Base-by-base conservation (phyloP, 2,329 filamentous ascomycete genomes). In the Fusarium chaquense region DNA sequence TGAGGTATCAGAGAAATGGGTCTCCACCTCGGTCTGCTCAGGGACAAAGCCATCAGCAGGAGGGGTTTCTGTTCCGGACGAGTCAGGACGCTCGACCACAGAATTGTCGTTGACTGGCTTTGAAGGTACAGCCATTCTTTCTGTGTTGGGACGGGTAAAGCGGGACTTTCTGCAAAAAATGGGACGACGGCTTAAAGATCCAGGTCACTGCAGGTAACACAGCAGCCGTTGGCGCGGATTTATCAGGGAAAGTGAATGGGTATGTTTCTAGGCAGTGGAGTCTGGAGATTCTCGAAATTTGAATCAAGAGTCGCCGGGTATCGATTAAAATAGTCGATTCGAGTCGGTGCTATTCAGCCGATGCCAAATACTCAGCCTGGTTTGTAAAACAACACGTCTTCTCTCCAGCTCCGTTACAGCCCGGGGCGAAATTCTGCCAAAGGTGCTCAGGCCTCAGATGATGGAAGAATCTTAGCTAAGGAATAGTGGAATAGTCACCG, bases 151-250 rank as follows among this genome's bases (percentile, higher is more conserved):
- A 30, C 8, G 36, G 18, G 15, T 44, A 62, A 3, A 35, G 3
- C 20, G 32, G 16, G 16, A 40, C 11, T 36, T 44, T 52, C n/a
- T 52, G 55, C 56, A 62, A 18, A n/a, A 10, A 41, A 11, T 30
- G 32, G 35, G 18, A 20, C 13, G 28, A 51, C 16, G 55, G 6
- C 13, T 58, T 20, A 33, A 32, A 26, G 32, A 22, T 61, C 18
- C 36, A 52, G 15, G 32, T 61, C 24, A 28, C 35, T 26, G 20
- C 18, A 52, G 13, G 56, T 61, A 20, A 50, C 36, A 61, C 58
- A 24, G 36, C 36, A 52, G 41, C 6, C 20, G 36, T 24, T 16
- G 11, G 4, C 9, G 6, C 13, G n/a, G 33, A 51, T 5, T 18
- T 51, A 10, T n/a, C 26, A 35, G 12, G 8, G 24, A 28, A 20